Evolutionary conservation across 192 early-diverging fungal genomes (phyloP), one percentile per base, ranked within the genome.

Genomic region (Rhizoclosmatium globosum): DNA sequence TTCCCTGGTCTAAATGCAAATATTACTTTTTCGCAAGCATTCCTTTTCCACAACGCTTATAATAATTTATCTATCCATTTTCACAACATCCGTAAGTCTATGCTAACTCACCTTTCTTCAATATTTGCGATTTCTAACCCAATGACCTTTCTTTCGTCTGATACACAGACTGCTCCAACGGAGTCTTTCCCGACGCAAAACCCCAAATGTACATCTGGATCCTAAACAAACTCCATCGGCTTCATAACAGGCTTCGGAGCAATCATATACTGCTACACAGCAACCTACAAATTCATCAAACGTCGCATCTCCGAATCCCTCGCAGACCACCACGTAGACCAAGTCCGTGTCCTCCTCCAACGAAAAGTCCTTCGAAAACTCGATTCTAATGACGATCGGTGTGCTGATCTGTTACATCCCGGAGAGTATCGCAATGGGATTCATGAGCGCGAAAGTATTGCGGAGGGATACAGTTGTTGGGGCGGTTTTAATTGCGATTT

Each of bases 351-450:
- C 1, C 53, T 57, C 6, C 50, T 71, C 1, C 70, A 71, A 39
- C n/a, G 56, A n/a, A 48, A 71, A n/a, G 70, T 56, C 7, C 42
- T 71, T n/a, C 44, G 56, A 58, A n/a, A 57, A 31, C 23, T 56
- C n/a, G 17, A 39, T 71, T 9, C 21, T 71, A 9, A 57, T 71
- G 70, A 17, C 70, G 7, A 13, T 38, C 15, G 70, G 19, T 39
- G 47, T 46, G 2, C 15, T 71, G 15, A 3, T 71, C 38, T 71
- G 70, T 48, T 71, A 71, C 39, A 15, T 57, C 7, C 70, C 70
- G 15, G 17, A 38, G 15, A 31, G 19, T 45, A 42, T 21, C 21
- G 21, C 43, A 7, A 21, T 62, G 21, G 42, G 17, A 43, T 23
- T 71, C 31, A 46, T 71, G 6, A 31, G 48, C 15, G 17, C 23